These are phyloP conservation scores for Podila minutissima DNA, from an alignment of 192 early-diverging fungal genomes.

Conservation along the genomic window DNA sequence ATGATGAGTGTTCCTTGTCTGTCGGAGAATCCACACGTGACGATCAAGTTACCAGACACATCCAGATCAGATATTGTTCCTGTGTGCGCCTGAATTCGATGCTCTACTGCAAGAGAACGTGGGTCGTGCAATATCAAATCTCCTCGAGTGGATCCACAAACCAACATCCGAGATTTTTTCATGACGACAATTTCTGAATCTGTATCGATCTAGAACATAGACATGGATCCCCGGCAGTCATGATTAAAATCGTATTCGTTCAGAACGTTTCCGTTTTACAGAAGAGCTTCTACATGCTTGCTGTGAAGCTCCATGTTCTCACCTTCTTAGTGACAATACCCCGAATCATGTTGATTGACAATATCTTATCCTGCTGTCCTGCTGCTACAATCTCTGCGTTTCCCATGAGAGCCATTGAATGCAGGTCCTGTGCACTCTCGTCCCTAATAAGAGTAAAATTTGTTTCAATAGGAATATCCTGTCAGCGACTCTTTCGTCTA, in stretches of 20 bases:
- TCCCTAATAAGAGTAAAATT: conserved; percentile 38
- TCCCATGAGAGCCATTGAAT: conserved; percentile 64
- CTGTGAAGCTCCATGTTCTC: conserved; percentile 8
- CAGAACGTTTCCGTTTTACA: conserved; percentile 1
- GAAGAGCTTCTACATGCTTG: no score
- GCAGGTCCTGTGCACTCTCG: conserved; percentile 59
- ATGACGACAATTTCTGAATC: conserved; percentile 69
- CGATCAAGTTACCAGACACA: conserved; percentile 73
- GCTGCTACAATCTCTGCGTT: conserved; percentile 68
- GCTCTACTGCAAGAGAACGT: conserved; percentile 66
- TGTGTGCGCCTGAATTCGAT: conserved; percentile 77
- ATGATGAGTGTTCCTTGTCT: conserved; percentile 68
- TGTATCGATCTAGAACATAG: conserved; percentile 45
- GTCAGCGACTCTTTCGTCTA: no score
- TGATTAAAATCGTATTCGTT: conserved; percentile 23
- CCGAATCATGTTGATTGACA: conserved; percentile 57
- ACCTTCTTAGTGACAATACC: conserved; percentile 59
- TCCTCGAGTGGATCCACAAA: conserved; percentile 72
- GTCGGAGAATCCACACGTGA: conserved; percentile 81
- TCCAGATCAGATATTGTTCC: conserved; percentile 83
- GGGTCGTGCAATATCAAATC: conserved; percentile 76
- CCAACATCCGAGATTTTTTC: conserved; percentile 69
- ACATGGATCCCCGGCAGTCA: neutral
- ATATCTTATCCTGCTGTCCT: conserved; percentile 64
- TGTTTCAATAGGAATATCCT: neutral